Conservation (phyloP, 2,329 filamentous ascomycete species). For the Claviceps paspali region DNA sequence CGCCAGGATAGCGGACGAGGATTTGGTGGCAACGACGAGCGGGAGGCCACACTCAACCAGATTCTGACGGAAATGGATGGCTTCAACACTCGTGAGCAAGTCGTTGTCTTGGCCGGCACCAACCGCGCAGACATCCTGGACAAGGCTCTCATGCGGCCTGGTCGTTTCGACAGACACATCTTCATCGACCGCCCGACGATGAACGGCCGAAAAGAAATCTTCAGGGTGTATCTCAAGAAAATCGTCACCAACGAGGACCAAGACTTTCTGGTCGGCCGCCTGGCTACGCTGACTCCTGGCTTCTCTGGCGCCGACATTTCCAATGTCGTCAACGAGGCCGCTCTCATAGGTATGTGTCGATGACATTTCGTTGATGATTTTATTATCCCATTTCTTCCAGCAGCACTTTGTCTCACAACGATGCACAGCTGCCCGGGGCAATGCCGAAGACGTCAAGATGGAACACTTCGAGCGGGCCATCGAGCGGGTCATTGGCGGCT, state of each 20-base stretch:
- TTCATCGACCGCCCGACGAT: conserved; percentile 90
- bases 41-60: conserved; percentile 93
- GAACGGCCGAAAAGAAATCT: conserved; percentile 92
- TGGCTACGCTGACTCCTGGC: conserved; percentile 84
- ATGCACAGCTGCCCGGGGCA: conserved; percentile 58
- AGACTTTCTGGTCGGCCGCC: conserved; percentile 72
- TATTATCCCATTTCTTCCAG: neutral
- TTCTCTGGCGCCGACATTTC: conserved; percentile 97
- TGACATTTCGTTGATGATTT: neutral
- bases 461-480: conserved; percentile 93
- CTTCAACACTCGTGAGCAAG: conserved; percentile 92
- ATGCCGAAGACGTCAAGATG: conserved; percentile 71
- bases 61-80: conserved; percentile 99
- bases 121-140: conserved; percentile 92
- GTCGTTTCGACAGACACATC: conserved; percentile 94
- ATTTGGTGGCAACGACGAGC: conserved; percentile 88
- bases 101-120: conserved; percentile 91
- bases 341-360: conserved; percentile 66
- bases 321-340: conserved; percentile 96
- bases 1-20: conserved; percentile 57
- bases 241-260: conserved; percentile 86
- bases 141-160: conserved; percentile 89
- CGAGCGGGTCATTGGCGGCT: conserved; percentile 86
- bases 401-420: conserved; percentile 8
- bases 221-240: conserved; percentile 84